Base-by-base conservation (phyloP, 805 yeast species). In the Saccharomycopsis fermentans region DNA sequence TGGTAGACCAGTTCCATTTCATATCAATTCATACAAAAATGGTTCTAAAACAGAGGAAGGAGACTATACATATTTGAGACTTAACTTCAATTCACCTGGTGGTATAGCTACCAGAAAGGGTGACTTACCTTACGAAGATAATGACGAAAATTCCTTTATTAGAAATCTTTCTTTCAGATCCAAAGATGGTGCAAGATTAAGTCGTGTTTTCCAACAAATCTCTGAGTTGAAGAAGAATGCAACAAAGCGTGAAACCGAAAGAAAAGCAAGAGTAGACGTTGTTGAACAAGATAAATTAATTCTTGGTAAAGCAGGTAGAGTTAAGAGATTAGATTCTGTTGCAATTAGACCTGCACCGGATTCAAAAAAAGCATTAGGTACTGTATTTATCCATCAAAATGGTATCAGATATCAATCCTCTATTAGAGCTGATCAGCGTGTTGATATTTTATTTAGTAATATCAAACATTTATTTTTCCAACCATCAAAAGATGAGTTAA, bases 1-100 rank as follows among this genome's bases (percentile, higher is more conserved):
- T 67, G 99, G 99, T 63, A 80, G 98, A 67, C 97, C 98, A 1
- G 98, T 94, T 56, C 99, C 99, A 26, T 92, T 94, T 77, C 99
- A 92, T 70, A 90, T 92, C 68, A 90, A 90, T 70, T 78, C 97
- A 3, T 91, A 87, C 74, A 92, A 91, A 68, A 91, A 89, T 69
- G 98, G 97, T 55, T 87, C 96, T 11, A 91, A 90, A 68, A 89
- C 86, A 63, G 99, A 94, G 68, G 98, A 94, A 75, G 98, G 97
- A 56, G 97, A 91, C 65, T 90, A 81, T 70, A 90, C 96, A 0
- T 91, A 88, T 68, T 70, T 92, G 67, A 83, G 99, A 71, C 78
- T 92, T 68, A 92, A 92, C 70, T 90, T 92, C 77, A 84, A 91
- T 70, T 85, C 96, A 1, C 98, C 99, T 0, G 97, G 97, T 62